Base-by-base conservation (phyloP, 495 filamentous ascomycete species). In the Aspergillus conjunctus region DNA sequence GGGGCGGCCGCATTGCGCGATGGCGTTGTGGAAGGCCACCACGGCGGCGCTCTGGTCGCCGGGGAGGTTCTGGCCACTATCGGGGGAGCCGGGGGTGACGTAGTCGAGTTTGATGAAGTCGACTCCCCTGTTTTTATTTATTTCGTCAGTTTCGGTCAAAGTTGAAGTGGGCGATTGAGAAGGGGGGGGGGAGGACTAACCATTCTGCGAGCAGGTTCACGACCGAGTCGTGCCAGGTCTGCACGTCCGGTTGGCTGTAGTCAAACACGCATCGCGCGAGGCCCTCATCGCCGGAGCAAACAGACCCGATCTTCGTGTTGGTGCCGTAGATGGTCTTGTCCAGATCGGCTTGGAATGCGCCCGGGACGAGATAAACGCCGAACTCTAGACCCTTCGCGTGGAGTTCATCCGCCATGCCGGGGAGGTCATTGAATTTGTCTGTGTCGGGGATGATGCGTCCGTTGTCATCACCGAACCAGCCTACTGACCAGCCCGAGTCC, bases 51-150 rank as follows among this genome's bases (percentile, higher is more conserved):
- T 41, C 12, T 41, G 37, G 37, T 41, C 37, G 2, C 0, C 5
- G 6, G 37, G 37, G 6, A 41, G 37, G 37, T 41, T 41, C 37
- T 7, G 6, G 37, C 37, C 37, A 9, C 15, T 41, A 11, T 41
- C 37, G 11, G 37, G 37, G 3, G 48, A 51, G 6, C 48, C 48
- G 2, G 48, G 48, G 9, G 48, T 51, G 21, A 51, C 15, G 30
- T 26, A 51, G 21, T 51, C 48, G 48, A 51, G 48, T 31, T 51
- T 51, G 48, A 51, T 51, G 21, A 51, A 30, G 22, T 51, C 48
- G 48, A 51, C 20, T 6, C 48, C 48, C 21, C 48, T 30, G 48
- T 1, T 15, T 51, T 11, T 41, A 7, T 41, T 41, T 2, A 26
- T 26, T n/a, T n/a, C n/a, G 34, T 37, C 34, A 37, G 34, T 37